Conservation (phyloP, 192 early-diverging fungal genomes). For the Mortierella alpina region DNA sequence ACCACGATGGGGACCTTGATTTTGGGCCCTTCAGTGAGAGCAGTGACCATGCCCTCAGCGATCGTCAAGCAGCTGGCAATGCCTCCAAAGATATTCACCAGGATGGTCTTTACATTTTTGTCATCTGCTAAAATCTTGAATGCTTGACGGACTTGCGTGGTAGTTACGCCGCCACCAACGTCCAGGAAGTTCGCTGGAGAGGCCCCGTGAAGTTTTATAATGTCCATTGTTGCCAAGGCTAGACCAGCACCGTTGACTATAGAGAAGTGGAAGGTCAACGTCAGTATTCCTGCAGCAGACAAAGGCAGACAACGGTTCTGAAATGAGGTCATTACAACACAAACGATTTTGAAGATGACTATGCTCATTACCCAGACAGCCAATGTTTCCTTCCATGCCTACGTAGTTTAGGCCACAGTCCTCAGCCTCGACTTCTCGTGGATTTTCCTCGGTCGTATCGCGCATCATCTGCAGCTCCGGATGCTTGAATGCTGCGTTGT, state of each 20-base stretch:
- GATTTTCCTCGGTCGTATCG: conserved; percentile 45
- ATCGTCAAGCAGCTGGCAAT: conserved; percentile 46
- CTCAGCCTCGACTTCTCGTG: conserved; percentile 43
- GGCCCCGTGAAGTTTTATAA: conserved; percentile 44
- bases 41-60: conserved; percentile 42
- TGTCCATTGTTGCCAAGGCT: conserved; percentile 49
- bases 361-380: conserved; percentile 29
- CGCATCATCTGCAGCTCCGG: conserved; percentile 37
- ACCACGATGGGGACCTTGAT: conserved; percentile 44
- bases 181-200: conserved; percentile 49
- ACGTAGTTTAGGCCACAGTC: conserved; percentile 42
- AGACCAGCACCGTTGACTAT: conserved; percentile 47
- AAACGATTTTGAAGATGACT: background rate
- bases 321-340: background rate
- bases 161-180: conserved; percentile 44
- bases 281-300: background rate
- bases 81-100: conserved; percentile 51
- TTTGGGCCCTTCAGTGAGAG: conserved; percentile 25
- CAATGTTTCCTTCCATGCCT: conserved; percentile 50
- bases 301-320: background rate
- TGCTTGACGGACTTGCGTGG: conserved; percentile 37
- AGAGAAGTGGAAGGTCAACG: background rate
- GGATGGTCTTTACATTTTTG: conserved; percentile 49
- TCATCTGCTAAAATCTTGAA: conserved; percentile 52
- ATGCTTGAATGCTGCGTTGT: conserved; percentile 43